Percentiles rank a stretch among this genome's conserved stretches.
Conservation (phyloP, 345 rosid genomes). For the Pistacia vera region DNA sequence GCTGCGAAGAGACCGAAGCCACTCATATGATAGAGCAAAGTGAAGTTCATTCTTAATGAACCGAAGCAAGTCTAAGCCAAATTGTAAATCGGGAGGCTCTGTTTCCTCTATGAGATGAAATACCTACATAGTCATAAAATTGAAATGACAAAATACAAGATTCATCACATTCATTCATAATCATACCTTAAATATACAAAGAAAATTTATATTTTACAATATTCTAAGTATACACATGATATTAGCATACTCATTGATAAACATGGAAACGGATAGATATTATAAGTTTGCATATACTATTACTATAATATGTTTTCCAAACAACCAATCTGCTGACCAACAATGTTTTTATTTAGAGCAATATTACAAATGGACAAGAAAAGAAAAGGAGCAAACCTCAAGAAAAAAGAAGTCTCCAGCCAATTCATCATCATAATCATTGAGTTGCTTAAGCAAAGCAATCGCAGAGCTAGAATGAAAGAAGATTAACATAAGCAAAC, state of each 20-base stretch:
- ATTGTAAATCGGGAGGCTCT: constrained; percentile 45
- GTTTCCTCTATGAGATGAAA: constrained; percentile 50
- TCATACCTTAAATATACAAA: not conserved
- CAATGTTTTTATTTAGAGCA: not conserved
- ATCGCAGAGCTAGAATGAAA: constrained; percentile 47
- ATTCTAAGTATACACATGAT: not conserved
- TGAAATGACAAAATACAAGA: not conserved
- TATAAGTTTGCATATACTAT: not conserved
- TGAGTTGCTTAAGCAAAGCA: constrained; percentile 66
- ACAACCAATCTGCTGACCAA: not conserved
- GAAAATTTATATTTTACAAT: not conserved
- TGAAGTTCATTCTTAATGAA: constrained; percentile 63
- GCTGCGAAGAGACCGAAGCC: constrained; percentile 76
- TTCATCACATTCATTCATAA: not conserved
- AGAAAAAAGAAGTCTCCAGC: constrained; percentile 50
- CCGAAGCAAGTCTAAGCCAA: constrained; percentile 67
- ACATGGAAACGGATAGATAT: not conserved
- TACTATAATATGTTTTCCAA: not conserved
- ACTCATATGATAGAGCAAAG: constrained; percentile 61
- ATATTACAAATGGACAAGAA: not conserved
- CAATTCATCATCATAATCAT: constrained; percentile 45
- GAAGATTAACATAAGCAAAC: constrained; percentile 18
- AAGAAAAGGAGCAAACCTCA: constrained; percentile 55
- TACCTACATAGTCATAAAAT: constrained; percentile 36
- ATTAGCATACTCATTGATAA: not conserved